A percentile compares a stretch with the other conserved stretches of the same genome.
Conservation (phyloP, 495 filamentous ascomycete species). For the Xanthoparmelia taractica region DNA sequence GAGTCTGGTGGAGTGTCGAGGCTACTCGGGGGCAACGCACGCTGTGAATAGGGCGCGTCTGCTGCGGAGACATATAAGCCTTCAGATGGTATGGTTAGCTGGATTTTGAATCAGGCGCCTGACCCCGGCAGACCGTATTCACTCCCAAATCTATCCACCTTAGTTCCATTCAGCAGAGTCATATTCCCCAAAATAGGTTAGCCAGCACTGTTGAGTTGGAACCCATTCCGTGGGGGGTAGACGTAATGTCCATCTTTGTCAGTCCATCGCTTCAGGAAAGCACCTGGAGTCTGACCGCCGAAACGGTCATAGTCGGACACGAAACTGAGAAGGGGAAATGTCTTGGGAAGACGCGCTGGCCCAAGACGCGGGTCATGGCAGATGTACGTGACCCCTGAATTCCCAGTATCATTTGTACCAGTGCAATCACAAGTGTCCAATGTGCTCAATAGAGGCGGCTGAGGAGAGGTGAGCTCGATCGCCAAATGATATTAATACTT, state of each 20-base stretch:
- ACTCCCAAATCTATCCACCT: slow-evolving; percentile 50
- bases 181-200: slow-evolving; percentile 39
- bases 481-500: background rate
- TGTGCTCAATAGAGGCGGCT: background rate
- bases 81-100: background rate
- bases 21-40: slow-evolving; percentile 46
- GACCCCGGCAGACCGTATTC: slow-evolving; percentile 30
- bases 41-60: slow-evolving; percentile 45
- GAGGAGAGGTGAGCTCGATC: background rate
- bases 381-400: slow-evolving; percentile 31
- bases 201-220: slow-evolving; percentile 30
- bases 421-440: slow-evolving; percentile 27
- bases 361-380: slow-evolving; percentile 49
- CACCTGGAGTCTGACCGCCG: slow-evolving; percentile 40
- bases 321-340: slow-evolving; percentile 34
- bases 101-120: background rate
- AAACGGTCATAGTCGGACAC: slow-evolving; percentile 41
- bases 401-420: slow-evolving; percentile 34
- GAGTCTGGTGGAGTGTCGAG: slow-evolving; percentile 33
- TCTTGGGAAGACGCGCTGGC: slow-evolving; percentile 36
- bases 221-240: slow-evolving; percentile 42
- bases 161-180: slow-evolving; percentile 37
- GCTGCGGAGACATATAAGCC: slow-evolving; percentile 40
- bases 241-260: slow-evolving; percentile 32
- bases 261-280: slow-evolving; percentile 44